Conservation (phyloP, 257 asterid species). For the Handroanthus guayacan region DNA sequence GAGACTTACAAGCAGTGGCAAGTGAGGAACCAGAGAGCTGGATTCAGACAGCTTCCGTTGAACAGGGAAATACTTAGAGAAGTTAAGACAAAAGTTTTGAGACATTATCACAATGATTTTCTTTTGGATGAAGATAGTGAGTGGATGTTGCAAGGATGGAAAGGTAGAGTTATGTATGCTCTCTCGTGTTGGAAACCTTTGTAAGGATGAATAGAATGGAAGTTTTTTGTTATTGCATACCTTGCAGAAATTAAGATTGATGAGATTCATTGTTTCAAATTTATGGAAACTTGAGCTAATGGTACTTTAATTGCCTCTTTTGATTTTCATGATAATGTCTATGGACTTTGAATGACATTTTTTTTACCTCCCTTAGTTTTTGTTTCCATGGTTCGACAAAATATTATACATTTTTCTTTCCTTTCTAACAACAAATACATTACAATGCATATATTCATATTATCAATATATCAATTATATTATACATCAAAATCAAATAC, state of each 20-base stretch:
- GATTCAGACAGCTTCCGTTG: slow-evolving; percentile 51
- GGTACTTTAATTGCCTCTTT: too few species aligned
- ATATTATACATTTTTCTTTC: too few species aligned
- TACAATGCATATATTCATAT: too few species aligned
- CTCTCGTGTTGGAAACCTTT: slow-evolving; percentile 61
- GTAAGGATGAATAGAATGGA: slow-evolving; percentile 6
- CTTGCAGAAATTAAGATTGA: neutral
- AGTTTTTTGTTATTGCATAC: neutral
- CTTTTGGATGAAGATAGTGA: slow-evolving; percentile 56
- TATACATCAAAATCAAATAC: too few species aligned
- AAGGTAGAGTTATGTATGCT: slow-evolving; percentile 60
- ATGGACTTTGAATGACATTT: too few species aligned
- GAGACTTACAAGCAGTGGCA: slow-evolving; percentile 68
- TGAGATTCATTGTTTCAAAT: neutral
- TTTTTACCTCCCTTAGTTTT: too few species aligned
- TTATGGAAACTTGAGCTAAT: too few species aligned
- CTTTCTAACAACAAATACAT: too few species aligned
- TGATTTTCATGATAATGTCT: too few species aligned
- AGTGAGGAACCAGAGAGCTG: slow-evolving; percentile 48
- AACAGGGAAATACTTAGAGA: slow-evolving; percentile 48
- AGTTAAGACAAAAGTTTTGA: slow-evolving; percentile 44
- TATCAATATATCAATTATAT: too few species aligned
- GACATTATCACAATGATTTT: slow-evolving; percentile 51
- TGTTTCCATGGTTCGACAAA: too few species aligned
- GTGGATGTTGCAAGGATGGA: slow-evolving; percentile 77